Evolutionary conservation across 306 rosid genomes (phyloP), one percentile per base, ranked within the genome.

Genomic region (Gynostemma pentaphyllum): DNA sequence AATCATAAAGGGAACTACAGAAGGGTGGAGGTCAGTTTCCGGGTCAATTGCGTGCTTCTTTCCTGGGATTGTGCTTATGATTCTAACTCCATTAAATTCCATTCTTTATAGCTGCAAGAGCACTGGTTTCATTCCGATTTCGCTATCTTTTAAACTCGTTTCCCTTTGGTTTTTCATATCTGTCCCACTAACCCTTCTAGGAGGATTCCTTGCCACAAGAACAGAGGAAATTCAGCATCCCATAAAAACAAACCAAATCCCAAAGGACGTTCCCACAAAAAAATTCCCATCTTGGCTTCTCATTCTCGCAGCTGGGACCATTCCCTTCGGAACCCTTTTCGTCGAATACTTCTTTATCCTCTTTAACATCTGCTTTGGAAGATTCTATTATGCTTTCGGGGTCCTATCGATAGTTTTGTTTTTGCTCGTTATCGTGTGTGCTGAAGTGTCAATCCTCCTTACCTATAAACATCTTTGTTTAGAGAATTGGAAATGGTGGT

Each of bases 401-500:
- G 87, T 90, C 80, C 79, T 90, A 67, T 75, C 85, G 68, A 82
- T 90, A 64, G 97, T 90, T 64, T 82, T 90, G 64, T 54, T 73
- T 3, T 46, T 90, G 74, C 85, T 90, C 73, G 84, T 84, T 34
- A 72, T 87, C 32, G 97, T 90, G 53, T 90, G 97, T 60, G 97
- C 97, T 22, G 96, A 87, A 71, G 97, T 90, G 66, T 90, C 97
- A 1, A 95, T 90, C 72, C 96, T 90, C 55, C 97, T 90, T 73
- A 87, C 97, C 32, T 87, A 90, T 69, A 90, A 87, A 96, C 97
- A 90, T 78, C 89, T 90, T 45, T 90, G 97, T 70, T 96, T 90
- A 50, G 97, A 90, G 81, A 96, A 90, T 72, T 90, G 97, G 96
- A 79, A 76, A 36, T 90, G 97, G 97, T 90, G 97, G 97, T 90